A percentile compares a stretch with the other conserved stretches of the same genome.
These are phyloP conservation scores for Malassezia nana DNA, from an alignment of 1,284 basidiomycete genomes.

Conservation along the genomic window DNA sequence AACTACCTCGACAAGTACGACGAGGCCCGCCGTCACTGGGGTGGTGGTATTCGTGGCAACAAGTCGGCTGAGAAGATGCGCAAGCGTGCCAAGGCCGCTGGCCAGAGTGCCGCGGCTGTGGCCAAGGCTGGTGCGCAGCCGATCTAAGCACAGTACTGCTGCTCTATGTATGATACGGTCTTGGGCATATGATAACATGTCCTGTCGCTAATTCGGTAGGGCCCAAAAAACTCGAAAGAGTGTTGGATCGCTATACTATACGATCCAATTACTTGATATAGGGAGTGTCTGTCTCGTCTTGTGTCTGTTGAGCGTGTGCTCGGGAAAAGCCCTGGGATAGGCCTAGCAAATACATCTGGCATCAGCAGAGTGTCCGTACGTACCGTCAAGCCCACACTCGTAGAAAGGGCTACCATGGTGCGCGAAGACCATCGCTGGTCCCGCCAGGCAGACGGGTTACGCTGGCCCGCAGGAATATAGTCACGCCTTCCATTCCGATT, in stretches of 20 bases:
- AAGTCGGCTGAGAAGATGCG: conserved; percentile 84
- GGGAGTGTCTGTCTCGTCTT: no score
- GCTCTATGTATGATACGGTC: neutral
- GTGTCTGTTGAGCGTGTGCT: neutral
- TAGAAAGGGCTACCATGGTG: conserved; percentile 15
- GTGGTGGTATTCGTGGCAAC: conserved; percentile 86
- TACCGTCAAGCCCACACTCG: conserved; percentile 12
- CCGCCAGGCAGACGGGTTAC: neutral
- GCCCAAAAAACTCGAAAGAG: neutral
- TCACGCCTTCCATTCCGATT: neutral
- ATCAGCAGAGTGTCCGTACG: neutral
- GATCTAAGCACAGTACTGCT: neutral
- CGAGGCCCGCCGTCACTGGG: conserved; percentile 81
- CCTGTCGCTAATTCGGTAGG: neutral
- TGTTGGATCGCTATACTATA: neutral
- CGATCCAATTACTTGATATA: neutral
- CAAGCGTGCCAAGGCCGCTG: conserved; percentile 85
- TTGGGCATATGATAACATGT: neutral
- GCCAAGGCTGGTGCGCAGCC: neutral
- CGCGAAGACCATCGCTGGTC: conserved; percentile 13
- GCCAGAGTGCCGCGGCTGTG: conserved; percentile 37
- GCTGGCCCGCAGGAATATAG: neutral
- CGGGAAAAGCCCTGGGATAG: conserved; percentile 10
- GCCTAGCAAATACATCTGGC: conserved; percentile 11
- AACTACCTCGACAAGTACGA: conserved; percentile 95